Base-by-base conservation (phyloP, 306 rosid species). In the Lithocarpus polystachyus region DNA sequence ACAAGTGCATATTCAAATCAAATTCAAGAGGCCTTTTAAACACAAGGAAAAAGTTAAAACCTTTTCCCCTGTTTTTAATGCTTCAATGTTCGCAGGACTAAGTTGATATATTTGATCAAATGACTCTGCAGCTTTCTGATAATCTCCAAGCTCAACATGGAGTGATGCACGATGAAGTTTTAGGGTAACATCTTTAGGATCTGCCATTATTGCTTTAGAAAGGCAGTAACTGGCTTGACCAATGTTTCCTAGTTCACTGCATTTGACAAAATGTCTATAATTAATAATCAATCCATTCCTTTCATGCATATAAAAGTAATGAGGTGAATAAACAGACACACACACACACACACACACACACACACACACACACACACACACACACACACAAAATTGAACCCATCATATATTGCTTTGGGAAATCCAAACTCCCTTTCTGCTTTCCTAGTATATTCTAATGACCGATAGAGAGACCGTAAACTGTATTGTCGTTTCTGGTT, bases 171-270 rank as follows among this genome's bases (percentile, higher is more conserved):
- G 97, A 24, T 81, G 76, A 26, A 62, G 35, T 81, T 91, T 91
- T 80, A 92, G 84, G 68, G 64, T 71, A 59, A 75, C 59, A 70
- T 92, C 88, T 75, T 82, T 70, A 48, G 96, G 97, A 82, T 94
- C 96, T 24, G 97, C 95, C 64, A 84, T 84, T 81, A 92, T 92
- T 85, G 95, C 99, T 85, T 86, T 94, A 61, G 91, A 87, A 84
- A 94, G 91, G 75, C 95, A 94, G 75, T 86, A 85, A 77, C 77
- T 82, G 19, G 95, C 97, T 76, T 88, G 92, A 82, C 81, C 89
- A 87, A 75, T 82, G 72, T 89, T 85, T 54, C 85, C 87, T 81
- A 81, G 90, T 75, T 84, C 90, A 81, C 93, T 91, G 90, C 83
- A 84, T 15, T 57, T 61, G 67, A 76, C 62, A 68, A 54, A 80